Evolutionary conservation across 2,329 filamentous ascomycete genomes (phyloP).

Genomic region (Colletotrichum limetticola): DNA sequence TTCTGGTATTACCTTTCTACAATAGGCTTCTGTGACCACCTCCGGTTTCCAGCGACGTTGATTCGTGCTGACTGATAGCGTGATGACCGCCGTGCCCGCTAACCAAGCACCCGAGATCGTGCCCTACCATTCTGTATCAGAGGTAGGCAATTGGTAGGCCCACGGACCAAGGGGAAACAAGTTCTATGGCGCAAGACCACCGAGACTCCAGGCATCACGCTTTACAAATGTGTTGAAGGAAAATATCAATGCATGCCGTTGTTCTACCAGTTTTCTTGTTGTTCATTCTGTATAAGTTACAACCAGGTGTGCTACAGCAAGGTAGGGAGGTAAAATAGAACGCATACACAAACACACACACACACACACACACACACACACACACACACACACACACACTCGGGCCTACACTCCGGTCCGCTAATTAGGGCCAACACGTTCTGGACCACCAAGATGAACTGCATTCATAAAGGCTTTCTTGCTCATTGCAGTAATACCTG

Average conservation of each 20-base stretch:
- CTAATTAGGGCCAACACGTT: neutral
- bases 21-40: no score
- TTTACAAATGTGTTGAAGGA: neutral
- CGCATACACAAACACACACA: neutral
- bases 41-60: no score
- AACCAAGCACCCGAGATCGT: neutral
- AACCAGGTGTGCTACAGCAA: neutral
- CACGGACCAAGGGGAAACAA: neutral
- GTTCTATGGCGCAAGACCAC: neutral
- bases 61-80: no score
- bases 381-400: neutral
- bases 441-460: neutral
- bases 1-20: neutral
- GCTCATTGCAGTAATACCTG: neutral
- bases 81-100: neutral
- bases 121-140: no score
- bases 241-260: no score
- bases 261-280: neutral
- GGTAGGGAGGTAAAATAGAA: no score
- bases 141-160: neutral
- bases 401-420: neutral
- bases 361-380: neutral
- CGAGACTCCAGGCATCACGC: neutral
- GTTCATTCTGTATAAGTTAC: neutral
- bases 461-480: slow-evolving; percentile 1